Conservation (phyloP, 257 asterid genomes). For the Henckelia pumila region DNA sequence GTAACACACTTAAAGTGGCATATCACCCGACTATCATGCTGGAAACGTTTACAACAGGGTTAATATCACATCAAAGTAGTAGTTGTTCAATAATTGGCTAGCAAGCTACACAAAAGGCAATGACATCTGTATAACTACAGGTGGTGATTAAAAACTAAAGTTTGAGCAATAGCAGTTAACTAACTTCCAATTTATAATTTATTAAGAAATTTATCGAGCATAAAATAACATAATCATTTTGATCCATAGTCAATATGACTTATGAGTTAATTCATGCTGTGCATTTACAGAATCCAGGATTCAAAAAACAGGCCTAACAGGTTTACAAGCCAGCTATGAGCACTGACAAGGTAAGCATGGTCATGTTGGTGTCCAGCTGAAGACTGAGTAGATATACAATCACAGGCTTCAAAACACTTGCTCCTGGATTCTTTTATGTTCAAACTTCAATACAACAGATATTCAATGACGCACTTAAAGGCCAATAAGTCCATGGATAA, state of each 20-base stretch:
- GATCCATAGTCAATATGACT: neutral
- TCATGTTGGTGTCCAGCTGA: neutral
- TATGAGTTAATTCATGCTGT: neutral
- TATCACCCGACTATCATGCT: neutral
- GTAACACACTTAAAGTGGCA: neutral
- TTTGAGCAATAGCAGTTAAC: no score
- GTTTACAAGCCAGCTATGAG: neutral
- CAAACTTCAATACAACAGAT: no score
- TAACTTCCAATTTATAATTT: neutral
- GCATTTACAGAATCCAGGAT: neutral
- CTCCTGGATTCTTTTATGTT: no score
- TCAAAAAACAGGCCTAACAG: neutral
- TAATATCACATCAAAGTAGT: neutral
- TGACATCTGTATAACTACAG: no score
- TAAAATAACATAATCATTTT: neutral
- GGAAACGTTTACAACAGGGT: neutral
- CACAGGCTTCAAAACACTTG: slow-evolving; percentile 1
- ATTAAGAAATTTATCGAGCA: slow-evolving; percentile 4
- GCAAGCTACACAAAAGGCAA: no score
- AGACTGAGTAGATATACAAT: neutral
- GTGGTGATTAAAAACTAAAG: no score
- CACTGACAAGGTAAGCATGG: neutral
- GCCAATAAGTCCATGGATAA: no score
- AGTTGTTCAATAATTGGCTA: no score
- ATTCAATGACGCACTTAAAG: no score